Base-by-base conservation (phyloP, 2,329 filamentous ascomycete genomes). In the Epicoccum sorghinum region DNA sequence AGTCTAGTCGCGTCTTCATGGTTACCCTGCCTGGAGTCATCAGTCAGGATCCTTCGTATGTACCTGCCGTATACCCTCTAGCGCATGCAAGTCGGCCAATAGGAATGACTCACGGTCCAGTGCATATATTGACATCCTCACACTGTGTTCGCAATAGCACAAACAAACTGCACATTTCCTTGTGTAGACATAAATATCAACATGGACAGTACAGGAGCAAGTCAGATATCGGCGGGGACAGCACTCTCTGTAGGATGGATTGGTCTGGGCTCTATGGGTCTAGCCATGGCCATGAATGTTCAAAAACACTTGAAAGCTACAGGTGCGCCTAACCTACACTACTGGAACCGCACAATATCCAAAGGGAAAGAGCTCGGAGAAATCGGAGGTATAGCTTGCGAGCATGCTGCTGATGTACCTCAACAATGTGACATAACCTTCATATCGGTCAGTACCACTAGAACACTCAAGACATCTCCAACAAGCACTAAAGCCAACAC, bases 201-300 rank as follows among this genome's bases (percentile, higher is more conserved):
- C 23, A 47, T 47, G 43, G 24, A 30, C n/a, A 32, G 7, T 5
- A 29, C 37, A 14, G 9, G 12, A 23, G 12, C 27, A n/a, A 18
- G 23, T 27, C 18, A 45, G n/a, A 24, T 2, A 29, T 6, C 30
- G 2, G 33, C 12, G 1, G 12, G 13, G 23, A 8, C 7, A 14
- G 8, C 5, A 4, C 25, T 18, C 14, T 7, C 24, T 14, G 13
- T 66, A 53, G 57, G 60, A 56, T 69, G 62, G 62, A 64, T 67
- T 9, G 81, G 81, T 4, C 74, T 83, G 0, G 80, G 81, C 1
- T 83, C 79, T 0, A 83, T 83, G 80, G 81, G 81, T 1, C 67
- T 72, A 5, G 67, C 65, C 18, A 83, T 83, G 81, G 78, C 80
- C 1, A 69, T 65, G 6, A 83, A 83, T 52, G 69, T 83, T 0